These are phyloP conservation scores for Juglanconis oblonga DNA, from an alignment of 2,329 filamentous ascomycete genomes.

Conservation along the genomic window DNA sequence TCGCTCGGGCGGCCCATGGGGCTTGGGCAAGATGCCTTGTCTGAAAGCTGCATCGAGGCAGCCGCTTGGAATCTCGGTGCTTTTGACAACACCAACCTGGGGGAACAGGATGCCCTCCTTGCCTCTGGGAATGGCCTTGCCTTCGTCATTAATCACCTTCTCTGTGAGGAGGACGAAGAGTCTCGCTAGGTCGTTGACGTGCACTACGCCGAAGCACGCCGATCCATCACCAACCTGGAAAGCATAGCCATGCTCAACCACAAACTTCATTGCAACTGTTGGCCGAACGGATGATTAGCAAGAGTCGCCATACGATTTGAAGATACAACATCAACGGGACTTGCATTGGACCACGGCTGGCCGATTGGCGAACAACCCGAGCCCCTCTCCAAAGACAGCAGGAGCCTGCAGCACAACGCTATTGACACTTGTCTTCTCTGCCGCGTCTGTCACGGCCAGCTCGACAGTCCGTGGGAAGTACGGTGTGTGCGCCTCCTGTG, in stretches of 20 bases:
- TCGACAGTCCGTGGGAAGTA: slow-evolving; percentile 45
- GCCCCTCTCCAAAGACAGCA: slow-evolving; percentile 44
- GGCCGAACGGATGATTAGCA: background rate
- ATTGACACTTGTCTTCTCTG: slow-evolving; percentile 37
- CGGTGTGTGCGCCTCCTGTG: slow-evolving; percentile 31
- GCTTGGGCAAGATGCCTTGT: background rate
- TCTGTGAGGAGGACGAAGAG: background rate
- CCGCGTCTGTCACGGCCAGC: slow-evolving; percentile 38
- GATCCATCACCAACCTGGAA: background rate
- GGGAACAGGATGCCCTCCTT: slow-evolving; percentile 51
- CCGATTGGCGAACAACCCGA: slow-evolving; percentile 37
- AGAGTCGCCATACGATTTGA: too few relatives aligned
- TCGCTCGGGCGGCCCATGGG: background rate
- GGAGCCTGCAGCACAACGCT: slow-evolving; percentile 45
- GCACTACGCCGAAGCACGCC: background rate
- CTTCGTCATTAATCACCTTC: background rate
- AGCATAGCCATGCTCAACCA: background rate
- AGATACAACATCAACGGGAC: background rate
- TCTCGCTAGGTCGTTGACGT: slow-evolving; percentile 4
- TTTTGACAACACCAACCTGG: slow-evolving; percentile 44
- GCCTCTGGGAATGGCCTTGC: slow-evolving; percentile 11
- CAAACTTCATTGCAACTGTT: background rate
- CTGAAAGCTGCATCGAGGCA: background rate
- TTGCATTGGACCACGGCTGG: slow-evolving; percentile 36
- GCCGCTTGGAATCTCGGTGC: background rate